Percentiles rank a stretch among this genome's conserved stretches.
Conservation (phyloP, 495 filamentous ascomycete species). For the Neurospora discreta region DNA sequence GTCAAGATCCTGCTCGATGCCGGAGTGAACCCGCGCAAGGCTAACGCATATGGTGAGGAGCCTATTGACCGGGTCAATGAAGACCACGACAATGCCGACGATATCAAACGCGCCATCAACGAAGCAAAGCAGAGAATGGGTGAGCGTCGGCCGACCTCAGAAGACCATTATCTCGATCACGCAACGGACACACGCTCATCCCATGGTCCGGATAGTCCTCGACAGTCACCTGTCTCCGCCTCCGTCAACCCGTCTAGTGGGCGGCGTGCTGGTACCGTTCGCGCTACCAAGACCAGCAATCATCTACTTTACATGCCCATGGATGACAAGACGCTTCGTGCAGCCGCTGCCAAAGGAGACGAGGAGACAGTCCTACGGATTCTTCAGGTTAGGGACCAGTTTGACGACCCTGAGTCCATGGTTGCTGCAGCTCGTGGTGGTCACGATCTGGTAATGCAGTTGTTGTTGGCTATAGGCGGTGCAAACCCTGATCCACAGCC, state of each 20-base stretch:
- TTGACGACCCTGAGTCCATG: constrained; percentile 69
- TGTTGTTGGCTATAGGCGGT: constrained; percentile 71
- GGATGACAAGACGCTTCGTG: constrained; percentile 59
- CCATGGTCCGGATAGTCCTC: constrained; percentile 57
- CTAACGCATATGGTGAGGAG: constrained; percentile 78
- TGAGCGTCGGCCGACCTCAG: constrained; percentile 47
- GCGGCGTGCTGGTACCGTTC: constrained; percentile 32
- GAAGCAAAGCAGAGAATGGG: constrained; percentile 41
- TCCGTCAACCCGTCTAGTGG: constrained; percentile 21
- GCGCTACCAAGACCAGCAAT: constrained; percentile 44
- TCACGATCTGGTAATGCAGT: constrained; percentile 73
- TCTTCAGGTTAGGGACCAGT: constrained; percentile 58
- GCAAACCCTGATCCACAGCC: constrained; percentile 73
- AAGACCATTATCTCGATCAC: constrained; percentile 47
- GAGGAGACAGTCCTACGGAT: constrained; percentile 67
- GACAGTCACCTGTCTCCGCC: constrained; percentile 41
- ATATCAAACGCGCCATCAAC: constrained; percentile 44
- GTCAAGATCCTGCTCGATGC: constrained; percentile 74
- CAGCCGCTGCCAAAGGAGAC: constrained; percentile 76
- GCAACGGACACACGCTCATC: constrained; percentile 48
- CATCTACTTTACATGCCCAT: constrained; percentile 44
- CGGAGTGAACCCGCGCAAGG: constrained; percentile 77
- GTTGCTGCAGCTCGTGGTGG: constrained; percentile 88
- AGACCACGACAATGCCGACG: constrained; percentile 50
- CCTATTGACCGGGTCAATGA: constrained; percentile 71